Evolutionary conservation across 768 basidiomycete genomes (phyloP).

Genomic region (Calocera viscosa): DNA sequence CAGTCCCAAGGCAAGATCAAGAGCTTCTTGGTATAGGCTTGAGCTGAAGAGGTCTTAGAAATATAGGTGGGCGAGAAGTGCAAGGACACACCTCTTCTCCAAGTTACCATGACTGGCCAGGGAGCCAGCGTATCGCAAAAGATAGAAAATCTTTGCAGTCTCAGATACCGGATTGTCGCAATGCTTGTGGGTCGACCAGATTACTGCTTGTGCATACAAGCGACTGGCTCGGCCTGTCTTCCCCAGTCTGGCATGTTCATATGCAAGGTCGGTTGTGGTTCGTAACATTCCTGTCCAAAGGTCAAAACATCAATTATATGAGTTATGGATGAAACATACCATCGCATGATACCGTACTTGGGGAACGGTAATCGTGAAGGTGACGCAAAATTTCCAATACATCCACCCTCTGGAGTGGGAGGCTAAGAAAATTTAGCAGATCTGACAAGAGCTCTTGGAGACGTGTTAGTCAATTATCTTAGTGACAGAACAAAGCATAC

Average conservation of each 20-base stretch:
- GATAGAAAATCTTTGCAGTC: slow-evolving; percentile 42
- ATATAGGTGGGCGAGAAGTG: slow-evolving; percentile 1
- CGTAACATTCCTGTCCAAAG: slow-evolving; percentile 43
- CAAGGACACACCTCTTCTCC: slow-evolving; percentile 40
- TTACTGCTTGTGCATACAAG: slow-evolving; percentile 50
- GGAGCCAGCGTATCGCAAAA: slow-evolving; percentile 54
- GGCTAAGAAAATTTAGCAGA: slow-evolving; percentile 57
- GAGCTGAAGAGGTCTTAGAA: slow-evolving; percentile 25
- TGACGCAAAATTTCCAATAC: slow-evolving; percentile 51
- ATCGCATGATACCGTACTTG: slow-evolving; percentile 38
- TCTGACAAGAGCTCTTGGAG: slow-evolving; percentile 27
- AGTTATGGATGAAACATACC: slow-evolving; percentile 16
- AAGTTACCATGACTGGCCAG: slow-evolving; percentile 49
- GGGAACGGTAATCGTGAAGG: slow-evolving; percentile 41
- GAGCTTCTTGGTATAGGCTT: slow-evolving; percentile 16
- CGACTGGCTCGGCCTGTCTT: slow-evolving; percentile 51
- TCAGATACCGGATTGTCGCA: slow-evolving; percentile 33
- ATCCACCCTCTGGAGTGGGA: slow-evolving; percentile 52
- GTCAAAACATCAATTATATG: background rate
- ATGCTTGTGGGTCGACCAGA: slow-evolving; percentile 29
- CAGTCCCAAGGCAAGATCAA: slow-evolving; percentile 32
- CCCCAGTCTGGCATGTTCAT: slow-evolving; percentile 69
- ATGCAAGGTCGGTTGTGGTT: slow-evolving; percentile 57
- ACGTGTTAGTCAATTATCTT: background rate
- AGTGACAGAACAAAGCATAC: slow-evolving; percentile 6